Evolutionary conservation across 495 filamentous ascomycete species (phyloP), one percentile per base, ranked within the genome.

Genomic region (Talaromyces liani): DNA sequence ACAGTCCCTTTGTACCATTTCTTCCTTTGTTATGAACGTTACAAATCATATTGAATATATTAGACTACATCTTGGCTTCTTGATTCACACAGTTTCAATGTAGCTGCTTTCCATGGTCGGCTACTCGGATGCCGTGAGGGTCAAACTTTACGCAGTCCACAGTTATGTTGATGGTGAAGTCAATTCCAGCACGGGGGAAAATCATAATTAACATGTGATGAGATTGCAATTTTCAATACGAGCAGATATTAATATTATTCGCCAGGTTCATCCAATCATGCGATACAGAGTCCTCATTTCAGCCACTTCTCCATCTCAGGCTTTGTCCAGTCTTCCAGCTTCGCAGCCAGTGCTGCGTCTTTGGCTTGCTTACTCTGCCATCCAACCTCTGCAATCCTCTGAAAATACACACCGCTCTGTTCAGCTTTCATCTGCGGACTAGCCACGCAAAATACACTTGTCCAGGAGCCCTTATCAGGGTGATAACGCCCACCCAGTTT

Each of bases 391-490:
- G 60, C 60, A 62, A 62, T 62, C 18, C 60, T 51, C 27, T 62
- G 60, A 22, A 62, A 62, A 34, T 62, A 62, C 6, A 45, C 41
- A 1, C 60, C 60, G 25, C 60, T 54, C 27, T 62, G 60, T 22
- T 53, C 59, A 24, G 18, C 4, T 49, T 54, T 51, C 60, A 62
- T 62, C 1, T 51, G 3, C 4, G 60, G 41, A 24, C 60, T 62
- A 20, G 60, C 60, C n/a, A 41, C 60, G 25, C 59, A 62, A 62
- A 62, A 62, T 8, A 62, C 60, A 62, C 45, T 56, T 29, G 53
- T 56, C 53, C 53, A 56, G 2, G 53, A 56, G 3, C 53, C 53
- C 16, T 56, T 56, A 6, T 56, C 53, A 56, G 53, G 20, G 20
- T 56, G 20, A 18, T 29, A 6, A 4, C 53, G 53, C 24, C 24